A percentile compares a stretch with the other conserved stretches of the same genome.
Evolutionary conservation across 164 flowering plant species (phyloP).

Genomic region (Chimonanthus praecox): DNA sequence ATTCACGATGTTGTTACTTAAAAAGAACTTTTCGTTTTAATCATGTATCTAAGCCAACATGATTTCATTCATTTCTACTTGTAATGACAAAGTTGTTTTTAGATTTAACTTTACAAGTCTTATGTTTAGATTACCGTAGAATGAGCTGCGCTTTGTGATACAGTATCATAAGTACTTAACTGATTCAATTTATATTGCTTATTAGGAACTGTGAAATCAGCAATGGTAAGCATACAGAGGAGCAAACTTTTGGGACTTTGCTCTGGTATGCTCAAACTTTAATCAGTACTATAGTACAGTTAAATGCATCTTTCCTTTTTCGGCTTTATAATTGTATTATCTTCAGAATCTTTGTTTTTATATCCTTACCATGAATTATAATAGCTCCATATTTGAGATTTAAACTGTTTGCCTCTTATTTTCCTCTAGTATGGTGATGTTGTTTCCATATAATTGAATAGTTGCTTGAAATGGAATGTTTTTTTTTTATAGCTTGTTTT

Average conservation of each 20-base stretch:
- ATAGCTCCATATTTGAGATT: neutral
- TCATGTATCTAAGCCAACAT: neutral
- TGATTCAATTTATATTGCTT: conserved; percentile 10
- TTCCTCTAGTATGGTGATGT: no score
- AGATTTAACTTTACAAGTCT: neutral
- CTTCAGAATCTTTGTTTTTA: neutral
- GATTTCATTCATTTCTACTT: no score
- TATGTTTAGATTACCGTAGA: neutral
- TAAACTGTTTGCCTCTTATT: no score
- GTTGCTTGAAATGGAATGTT: no score
- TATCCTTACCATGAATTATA: neutral
- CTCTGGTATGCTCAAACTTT: conserved; percentile 39
- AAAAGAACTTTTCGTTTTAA: no score
- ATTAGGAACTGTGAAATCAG: conserved; percentile 11
- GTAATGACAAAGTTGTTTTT: neutral
- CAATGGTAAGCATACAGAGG: conserved; percentile 89
- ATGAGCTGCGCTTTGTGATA: neutral
- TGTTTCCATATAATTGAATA: no score
- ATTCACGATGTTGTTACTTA: no score
- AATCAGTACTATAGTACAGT: neutral
- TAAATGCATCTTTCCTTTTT: neutral
- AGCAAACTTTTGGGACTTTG: conserved; percentile 69
- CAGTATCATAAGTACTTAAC: conserved; percentile 5
- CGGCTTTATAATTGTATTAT: neutral
- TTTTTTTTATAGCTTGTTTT: no score